These are phyloP conservation scores for Trametes sanguinea DNA, from an alignment of 768 basidiomycete species.

Conservation along the genomic window DNA sequence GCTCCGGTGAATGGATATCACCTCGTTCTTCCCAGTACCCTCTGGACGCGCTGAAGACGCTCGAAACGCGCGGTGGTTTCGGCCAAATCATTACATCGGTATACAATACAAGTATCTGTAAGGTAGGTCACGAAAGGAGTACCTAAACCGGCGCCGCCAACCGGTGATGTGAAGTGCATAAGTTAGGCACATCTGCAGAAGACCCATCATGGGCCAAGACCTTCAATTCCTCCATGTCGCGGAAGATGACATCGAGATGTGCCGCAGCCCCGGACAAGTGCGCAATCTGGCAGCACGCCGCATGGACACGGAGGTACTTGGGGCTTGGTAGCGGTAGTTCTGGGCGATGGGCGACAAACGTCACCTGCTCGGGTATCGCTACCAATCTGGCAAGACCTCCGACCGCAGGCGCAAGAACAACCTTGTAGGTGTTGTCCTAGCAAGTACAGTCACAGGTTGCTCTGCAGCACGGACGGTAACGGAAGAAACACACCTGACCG, in stretches of 20 bases:
- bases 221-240: slow-evolving; percentile 1
- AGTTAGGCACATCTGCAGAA: slow-evolving; percentile 1
- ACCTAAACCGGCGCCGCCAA: not conserved
- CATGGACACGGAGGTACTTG: slow-evolving; percentile 5
- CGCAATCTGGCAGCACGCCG: slow-evolving; percentile 6
- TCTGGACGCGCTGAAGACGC: too few species aligned
- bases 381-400: not conserved
- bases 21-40: too few species aligned
- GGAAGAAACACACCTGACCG: not conserved
- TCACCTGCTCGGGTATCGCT: not conserved
- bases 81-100: too few species aligned
- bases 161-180: not conserved
- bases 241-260: not conserved
- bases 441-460: not conserved
- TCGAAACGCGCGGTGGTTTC: too few species aligned
- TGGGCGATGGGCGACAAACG: not conserved
- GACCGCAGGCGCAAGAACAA: not conserved
- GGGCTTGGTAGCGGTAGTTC: slow-evolving; percentile 4
- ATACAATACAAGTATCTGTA: too few species aligned
- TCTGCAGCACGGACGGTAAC: not conserved
- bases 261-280: slow-evolving; percentile 9
- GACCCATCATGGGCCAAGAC: not conserved
- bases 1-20: too few species aligned
- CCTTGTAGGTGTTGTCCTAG: slow-evolving; percentile 1
- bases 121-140: not conserved